Base-by-base conservation (phyloP, 805 yeast species). In the Brettanomyces nanus region DNA sequence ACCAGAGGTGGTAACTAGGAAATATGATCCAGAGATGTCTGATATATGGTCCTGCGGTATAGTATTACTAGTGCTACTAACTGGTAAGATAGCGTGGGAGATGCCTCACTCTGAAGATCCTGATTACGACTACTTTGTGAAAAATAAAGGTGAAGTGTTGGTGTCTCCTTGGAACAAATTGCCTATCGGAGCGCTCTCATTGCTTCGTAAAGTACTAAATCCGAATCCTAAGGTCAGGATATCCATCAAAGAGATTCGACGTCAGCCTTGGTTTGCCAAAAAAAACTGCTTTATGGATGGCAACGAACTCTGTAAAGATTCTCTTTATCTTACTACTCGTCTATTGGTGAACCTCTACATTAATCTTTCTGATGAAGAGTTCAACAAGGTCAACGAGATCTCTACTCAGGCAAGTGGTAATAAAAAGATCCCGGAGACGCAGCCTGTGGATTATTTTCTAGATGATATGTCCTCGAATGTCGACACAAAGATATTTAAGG, bases 81-180 rank as follows among this genome's bases (percentile, higher is more conserved):
- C 79, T 1, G 89, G 87, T 1, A 74, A 73, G 46, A 74, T 80
- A 0, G 84, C 86, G 1, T 80, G 89, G 89, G 80, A 77, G 42
- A 71, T 73, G 47, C 85, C 87, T 0, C 63, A 67, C 17, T 27
- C 39, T 19, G 66, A 65, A 9, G 85, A 80, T 47, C 58, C 59
- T 1, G 77, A 73, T 45, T 58, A 45, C 35, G 34, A 41, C 3
- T 50, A 49, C 27, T 56, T 47, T 33, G 51, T 66, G 7, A 54
- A 56, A 14, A 60, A 65, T 33, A 66, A 68, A 19, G 81, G 81
- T 3, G 68, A 68, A 29, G 52, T 69, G 2, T 45, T 62, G 26
- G 47, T 59, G 9, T 65, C 66, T 7, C 77, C 81, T 0, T 80
- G 87, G 86, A 59, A 63, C 13, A 66, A 60, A 42, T 54, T 80